Percentiles rank a stretch among this genome's conserved stretches.
These are phyloP conservation scores for Stephanodiscus triporus DNA, from an alignment of 108 stramenopile genomes.

Conservation along the genomic window DNA sequence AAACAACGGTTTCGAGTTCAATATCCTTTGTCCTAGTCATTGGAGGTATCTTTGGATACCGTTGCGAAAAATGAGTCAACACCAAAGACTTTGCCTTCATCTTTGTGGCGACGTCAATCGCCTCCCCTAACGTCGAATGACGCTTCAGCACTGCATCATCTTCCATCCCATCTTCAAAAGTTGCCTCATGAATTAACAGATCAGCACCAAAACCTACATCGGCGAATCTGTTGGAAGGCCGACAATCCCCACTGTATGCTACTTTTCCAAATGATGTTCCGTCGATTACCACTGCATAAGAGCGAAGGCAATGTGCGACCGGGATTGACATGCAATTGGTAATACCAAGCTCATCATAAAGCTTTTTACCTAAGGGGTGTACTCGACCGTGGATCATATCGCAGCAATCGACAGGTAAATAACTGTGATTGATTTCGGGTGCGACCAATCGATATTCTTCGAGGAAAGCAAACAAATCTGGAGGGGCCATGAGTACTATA, in stretches of 20 bases:
- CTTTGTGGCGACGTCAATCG: slow-evolving; percentile 69
- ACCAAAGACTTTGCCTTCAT: slow-evolving; percentile 85
- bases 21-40: slow-evolving; percentile 25
- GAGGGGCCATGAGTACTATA: slow-evolving; percentile 87
- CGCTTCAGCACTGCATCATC: slow-evolving; percentile 85
- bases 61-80: slow-evolving; percentile 97
- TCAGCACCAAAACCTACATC: slow-evolving; percentile 68
- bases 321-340: slow-evolving; percentile 64
- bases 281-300: slow-evolving; percentile 85
- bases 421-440: slow-evolving; percentile 59
- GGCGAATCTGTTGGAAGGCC: slow-evolving; percentile 85
- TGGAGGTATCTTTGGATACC: slow-evolving; percentile 92
- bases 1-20: slow-evolving; percentile 38
- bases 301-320: slow-evolving; percentile 87
- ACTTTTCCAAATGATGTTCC: slow-evolving; percentile 81
- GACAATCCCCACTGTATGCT: slow-evolving; percentile 94
- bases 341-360: slow-evolving; percentile 63
- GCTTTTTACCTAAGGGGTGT: slow-evolving; percentile 45
- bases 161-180: slow-evolving; percentile 95
- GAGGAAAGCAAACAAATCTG: slow-evolving; percentile 73
- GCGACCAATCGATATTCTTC: slow-evolving; percentile 71
- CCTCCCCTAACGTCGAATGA: slow-evolving; percentile 95
- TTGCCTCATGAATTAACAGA: slow-evolving; percentile 97
- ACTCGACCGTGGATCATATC: slow-evolving; percentile 47
- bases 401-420: slow-evolving; percentile 73